Evolutionary conservation across 345 rosid genomes (phyloP).

Genomic region (Draba incana): DNA sequence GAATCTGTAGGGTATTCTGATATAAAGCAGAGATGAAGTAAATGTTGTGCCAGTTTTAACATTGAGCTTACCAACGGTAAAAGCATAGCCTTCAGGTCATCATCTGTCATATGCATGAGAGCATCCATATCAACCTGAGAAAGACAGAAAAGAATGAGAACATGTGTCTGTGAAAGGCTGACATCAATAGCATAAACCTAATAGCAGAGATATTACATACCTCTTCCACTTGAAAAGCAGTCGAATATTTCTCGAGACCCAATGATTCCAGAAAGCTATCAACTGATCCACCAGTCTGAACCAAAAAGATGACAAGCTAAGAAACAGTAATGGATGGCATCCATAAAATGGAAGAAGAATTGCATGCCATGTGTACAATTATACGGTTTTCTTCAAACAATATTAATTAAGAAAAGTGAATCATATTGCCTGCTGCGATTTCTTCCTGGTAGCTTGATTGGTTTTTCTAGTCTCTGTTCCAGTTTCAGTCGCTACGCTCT

Average conservation of each 20-base stretch:
- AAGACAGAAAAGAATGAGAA: slow-evolving; percentile 22
- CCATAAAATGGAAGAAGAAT: slow-evolving; percentile 5
- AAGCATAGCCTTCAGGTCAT: slow-evolving; percentile 90
- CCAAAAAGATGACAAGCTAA: slow-evolving; percentile 32
- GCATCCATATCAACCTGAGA: slow-evolving; percentile 96
- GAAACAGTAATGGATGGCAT: slow-evolving; percentile 26
- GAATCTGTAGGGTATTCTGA: slow-evolving; percentile 8
- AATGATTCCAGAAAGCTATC: slow-evolving; percentile 81
- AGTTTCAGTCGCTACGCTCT: slow-evolving; percentile 64
- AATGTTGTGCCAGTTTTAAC: background rate
- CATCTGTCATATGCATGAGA: slow-evolving; percentile 93
- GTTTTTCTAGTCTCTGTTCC: slow-evolving; percentile 58
- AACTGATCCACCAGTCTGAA: slow-evolving; percentile 73
- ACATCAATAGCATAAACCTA: slow-evolving; percentile 8
- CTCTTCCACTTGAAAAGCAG: slow-evolving; percentile 95
- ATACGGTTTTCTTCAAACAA: slow-evolving; percentile 1
- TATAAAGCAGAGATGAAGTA: slow-evolving; percentile 13
- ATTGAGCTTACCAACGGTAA: slow-evolving; percentile 81
- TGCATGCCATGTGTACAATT: slow-evolving; percentile 5
- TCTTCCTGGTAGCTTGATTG: slow-evolving; percentile 53
- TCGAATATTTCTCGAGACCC: slow-evolving; percentile 87
- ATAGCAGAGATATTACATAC: slow-evolving; percentile 47
- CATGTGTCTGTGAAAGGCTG: slow-evolving; percentile 14
- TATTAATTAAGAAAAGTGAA: slow-evolving; percentile 14
- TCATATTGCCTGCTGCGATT: slow-evolving; percentile 62